phyloP scores from a whole-genome alignment of 2,329 filamentous ascomycete genomes.

The Gyromitra esculenta region DNA sequence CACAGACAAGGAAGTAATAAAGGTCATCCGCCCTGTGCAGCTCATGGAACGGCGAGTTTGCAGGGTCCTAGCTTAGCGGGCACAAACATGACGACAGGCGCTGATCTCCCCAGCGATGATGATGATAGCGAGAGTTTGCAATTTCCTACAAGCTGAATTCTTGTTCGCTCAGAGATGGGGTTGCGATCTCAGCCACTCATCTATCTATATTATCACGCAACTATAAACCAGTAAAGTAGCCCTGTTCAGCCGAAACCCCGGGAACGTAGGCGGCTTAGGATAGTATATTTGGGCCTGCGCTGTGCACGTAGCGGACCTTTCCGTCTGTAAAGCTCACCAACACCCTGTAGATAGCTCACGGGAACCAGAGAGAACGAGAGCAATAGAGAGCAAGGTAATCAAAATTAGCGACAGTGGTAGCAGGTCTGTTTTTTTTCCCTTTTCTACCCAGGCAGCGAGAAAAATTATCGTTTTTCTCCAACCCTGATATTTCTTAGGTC shows the following conservation, averaged over 20 bases:
- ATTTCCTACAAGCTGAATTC: conserved; percentile 16
- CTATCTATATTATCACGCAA: conserved; percentile 16
- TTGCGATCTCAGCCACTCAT: conserved; percentile 36
- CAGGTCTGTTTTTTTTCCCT: conserved; percentile 33
- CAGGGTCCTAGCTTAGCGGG: background rate
- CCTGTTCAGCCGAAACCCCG: conserved; percentile 22
- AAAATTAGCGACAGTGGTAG: conserved; percentile 22
- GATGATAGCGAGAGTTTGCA: conserved; percentile 13
- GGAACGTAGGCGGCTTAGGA: conserved; percentile 8
- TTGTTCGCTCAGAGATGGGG: conserved; percentile 21
- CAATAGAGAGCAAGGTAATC: conserved; percentile 15
- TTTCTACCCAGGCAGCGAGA: conserved; percentile 14
- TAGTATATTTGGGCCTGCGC: conserved; percentile 25
- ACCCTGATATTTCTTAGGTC: background rate
- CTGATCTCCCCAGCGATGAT: conserved; percentile 33
- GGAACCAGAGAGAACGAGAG: conserved; percentile 11
- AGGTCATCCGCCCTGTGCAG: conserved; percentile 28
- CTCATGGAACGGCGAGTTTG: background rate
- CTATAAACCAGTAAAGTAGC: conserved; percentile 34
- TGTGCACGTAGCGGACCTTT: conserved; percentile 4
- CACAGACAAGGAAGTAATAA: conserved; percentile 11
- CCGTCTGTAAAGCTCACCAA: conserved; percentile 25
- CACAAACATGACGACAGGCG: conserved; percentile 39
- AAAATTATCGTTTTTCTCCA: background rate
- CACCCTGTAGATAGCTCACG: conserved; percentile 40